Conservation (phyloP, 2,329 filamentous ascomycete species). For the Hymenoscyphus albidus region DNA sequence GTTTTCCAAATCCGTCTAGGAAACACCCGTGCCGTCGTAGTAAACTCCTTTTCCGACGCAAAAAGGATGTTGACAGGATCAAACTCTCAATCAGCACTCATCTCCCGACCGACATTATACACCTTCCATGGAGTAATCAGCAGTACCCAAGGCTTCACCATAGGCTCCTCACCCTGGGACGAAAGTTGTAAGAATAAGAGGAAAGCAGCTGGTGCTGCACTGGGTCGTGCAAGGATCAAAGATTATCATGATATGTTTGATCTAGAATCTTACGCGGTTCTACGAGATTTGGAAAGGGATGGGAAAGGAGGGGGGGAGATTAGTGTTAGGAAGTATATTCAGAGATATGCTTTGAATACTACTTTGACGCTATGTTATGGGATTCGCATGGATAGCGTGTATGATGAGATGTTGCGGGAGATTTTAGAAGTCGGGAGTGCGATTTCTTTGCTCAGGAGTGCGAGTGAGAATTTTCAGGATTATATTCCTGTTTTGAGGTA, state of each 20-base stretch:
- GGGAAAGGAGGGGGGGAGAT: slow-evolving; percentile 43
- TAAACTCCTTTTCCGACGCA: slow-evolving; percentile 51
- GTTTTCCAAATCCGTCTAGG: slow-evolving; percentile 51
- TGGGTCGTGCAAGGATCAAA: slow-evolving; percentile 44
- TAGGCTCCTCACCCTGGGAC: slow-evolving; percentile 51
- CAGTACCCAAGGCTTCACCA: slow-evolving; percentile 51
- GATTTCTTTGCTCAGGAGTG: slow-evolving; percentile 47
- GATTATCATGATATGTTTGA: slow-evolving; percentile 52
- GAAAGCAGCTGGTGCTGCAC: slow-evolving; percentile 46
- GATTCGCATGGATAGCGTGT: slow-evolving; percentile 51
- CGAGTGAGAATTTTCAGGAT: slow-evolving; percentile 51
- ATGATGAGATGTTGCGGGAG: slow-evolving; percentile 48
- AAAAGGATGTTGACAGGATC: slow-evolving; percentile 45
- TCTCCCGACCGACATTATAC: slow-evolving; percentile 48
- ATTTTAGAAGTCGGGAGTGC: slow-evolving; percentile 51
- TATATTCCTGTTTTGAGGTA: slow-evolving; percentile 49
- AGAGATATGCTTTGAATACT: slow-evolving; percentile 51
- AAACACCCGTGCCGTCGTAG: slow-evolving; percentile 49
- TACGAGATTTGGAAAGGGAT: slow-evolving; percentile 45
- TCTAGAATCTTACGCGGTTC: slow-evolving; percentile 48
- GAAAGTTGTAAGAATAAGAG: slow-evolving; percentile 50
- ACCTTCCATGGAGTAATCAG: slow-evolving; percentile 52
- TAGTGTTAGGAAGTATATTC: slow-evolving; percentile 47
- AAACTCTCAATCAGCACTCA: slow-evolving; percentile 45
- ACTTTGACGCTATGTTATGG: slow-evolving; percentile 52